phyloP scores from a whole-genome alignment of 148 eudicot genomes.

The Vaccinium macrocarpon region DNA sequence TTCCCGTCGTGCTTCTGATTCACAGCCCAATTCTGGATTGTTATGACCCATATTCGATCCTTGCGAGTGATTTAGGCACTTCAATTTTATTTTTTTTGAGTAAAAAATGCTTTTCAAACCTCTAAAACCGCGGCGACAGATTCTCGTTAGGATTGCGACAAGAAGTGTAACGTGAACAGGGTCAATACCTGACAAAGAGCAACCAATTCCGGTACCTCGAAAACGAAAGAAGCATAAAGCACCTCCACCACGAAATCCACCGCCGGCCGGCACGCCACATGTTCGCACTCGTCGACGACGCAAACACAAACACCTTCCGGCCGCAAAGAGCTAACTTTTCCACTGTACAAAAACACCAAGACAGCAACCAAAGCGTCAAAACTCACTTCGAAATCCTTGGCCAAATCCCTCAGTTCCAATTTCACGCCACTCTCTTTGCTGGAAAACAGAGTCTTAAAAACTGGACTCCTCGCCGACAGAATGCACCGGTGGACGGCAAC shows the following conservation, averaged over 20 bases:
- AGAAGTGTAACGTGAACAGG: not conserved
- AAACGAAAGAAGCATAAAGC: slow-evolving; percentile 57
- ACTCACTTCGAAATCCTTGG: slow-evolving; percentile 56
- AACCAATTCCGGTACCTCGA: slow-evolving; percentile 68
- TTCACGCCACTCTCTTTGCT: slow-evolving; percentile 32
- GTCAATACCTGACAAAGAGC: slow-evolving; percentile 64
- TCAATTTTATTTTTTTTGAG: no score
- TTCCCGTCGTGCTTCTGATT: no score
- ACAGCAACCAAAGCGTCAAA: slow-evolving; percentile 65
- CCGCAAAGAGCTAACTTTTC: slow-evolving; percentile 39
- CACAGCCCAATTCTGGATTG: no score
- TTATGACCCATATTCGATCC: no score
- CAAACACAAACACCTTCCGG: slow-evolving; percentile 65
- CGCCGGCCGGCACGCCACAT: slow-evolving; percentile 67
- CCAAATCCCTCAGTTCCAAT: slow-evolving; percentile 55
- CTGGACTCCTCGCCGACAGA: slow-evolving; percentile 59
- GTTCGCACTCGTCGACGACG: slow-evolving; percentile 69
- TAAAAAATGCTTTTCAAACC: no score
- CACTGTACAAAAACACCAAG: slow-evolving; percentile 63
- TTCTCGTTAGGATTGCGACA: no score
- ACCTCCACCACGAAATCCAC: slow-evolving; percentile 67
- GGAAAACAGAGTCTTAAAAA: slow-evolving; percentile 36
- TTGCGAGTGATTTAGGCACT: no score
- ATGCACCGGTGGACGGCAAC: slow-evolving; percentile 74
- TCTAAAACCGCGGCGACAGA: no score